Percentiles rank a stretch among this genome's conserved stretches.
phyloP scores from a whole-genome alignment of 257 asterid genomes.

The Oldenlandia corymbosa region DNA sequence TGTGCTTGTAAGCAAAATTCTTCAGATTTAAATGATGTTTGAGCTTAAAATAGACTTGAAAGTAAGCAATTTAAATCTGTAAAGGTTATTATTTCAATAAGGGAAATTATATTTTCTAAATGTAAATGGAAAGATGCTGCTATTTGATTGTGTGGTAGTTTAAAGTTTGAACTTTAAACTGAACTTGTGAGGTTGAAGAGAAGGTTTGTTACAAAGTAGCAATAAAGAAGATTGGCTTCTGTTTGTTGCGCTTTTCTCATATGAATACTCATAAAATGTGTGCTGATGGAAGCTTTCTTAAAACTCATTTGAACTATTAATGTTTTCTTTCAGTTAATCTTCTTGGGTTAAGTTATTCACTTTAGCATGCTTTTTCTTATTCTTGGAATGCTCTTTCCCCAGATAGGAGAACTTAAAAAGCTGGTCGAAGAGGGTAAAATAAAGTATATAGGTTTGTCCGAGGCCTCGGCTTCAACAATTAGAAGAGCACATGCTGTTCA shows the following conservation, averaged over 20 bases:
- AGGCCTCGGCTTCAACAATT: constrained; percentile 67
- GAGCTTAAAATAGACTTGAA: neutral
- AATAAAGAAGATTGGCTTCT: neutral
- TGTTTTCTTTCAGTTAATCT: too few species aligned
- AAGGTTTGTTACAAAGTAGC: neutral
- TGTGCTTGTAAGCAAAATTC: neutral
- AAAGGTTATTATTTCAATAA: neutral
- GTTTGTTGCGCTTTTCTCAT: neutral
- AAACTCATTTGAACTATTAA: neutral
- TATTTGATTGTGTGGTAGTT: neutral
- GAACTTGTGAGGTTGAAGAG: neutral
- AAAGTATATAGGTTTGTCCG: constrained; percentile 67
- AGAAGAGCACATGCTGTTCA: constrained; percentile 77
- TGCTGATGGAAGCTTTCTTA: too few species aligned
- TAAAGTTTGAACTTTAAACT: too few species aligned
- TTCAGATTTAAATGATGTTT: neutral
- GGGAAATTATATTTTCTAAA: neutral
- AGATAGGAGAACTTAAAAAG: constrained; percentile 77
- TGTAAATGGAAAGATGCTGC: neutral
- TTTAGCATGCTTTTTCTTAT: neutral
- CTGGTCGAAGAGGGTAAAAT: constrained; percentile 77
- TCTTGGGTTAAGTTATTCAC: too few species aligned
- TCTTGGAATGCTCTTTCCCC: constrained; percentile 5
- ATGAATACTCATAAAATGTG: neutral
- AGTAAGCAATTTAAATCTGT: neutral